Base-by-base conservation (phyloP, 2,329 filamentous ascomycete genomes). In the Didymella pomorum region DNA sequence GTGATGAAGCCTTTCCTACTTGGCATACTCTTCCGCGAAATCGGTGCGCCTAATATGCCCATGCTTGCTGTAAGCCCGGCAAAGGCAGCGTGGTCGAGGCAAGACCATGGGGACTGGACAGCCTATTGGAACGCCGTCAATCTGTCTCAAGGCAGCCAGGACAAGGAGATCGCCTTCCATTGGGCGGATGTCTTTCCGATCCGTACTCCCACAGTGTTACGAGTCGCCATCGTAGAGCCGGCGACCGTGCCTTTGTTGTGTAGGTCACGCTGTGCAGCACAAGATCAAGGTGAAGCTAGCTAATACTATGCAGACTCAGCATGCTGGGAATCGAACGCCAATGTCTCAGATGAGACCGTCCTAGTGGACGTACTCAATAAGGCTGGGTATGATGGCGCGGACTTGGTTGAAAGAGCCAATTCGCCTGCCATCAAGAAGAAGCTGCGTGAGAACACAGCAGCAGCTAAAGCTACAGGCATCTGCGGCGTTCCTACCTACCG, bases 401-500 rank as follows among this genome's bases (percentile, higher is more conserved):
- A 62, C 2, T 59, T 76, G 10, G 39, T 75, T n/a, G 55, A 65
- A 10, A 64, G 59, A 48, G 68, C 73, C 11, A 72, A 73, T 20
- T 20, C 52, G 1, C 66, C 69, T 25, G 63, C 46, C 7, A 49
- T 61, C 43, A 76, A 76, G 43, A 45, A 57, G 1, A 64, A 63
- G 29, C 60, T 76, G 2, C 67, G 74, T 0, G 53, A 68, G 29
- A 55, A 70, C 12, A 76, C 73, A 2, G 68, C 72, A 0, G 70
- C 73, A 47, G 74, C 74, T 0, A 75, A 75, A 26, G 57, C 60
- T 3, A 2, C 52, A 4, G 73, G 73, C 0, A 70, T 76, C 9
- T 76, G 74, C 29, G 73, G 74, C 20, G 74, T 71, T 8, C 74
- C 73, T 1, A 73, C 67, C 10, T 76, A 75, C 50, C 70, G 71